Conservation (phyloP, 2,329 filamentous ascomycete species). For the Trichophyton benhamiae region DNA sequence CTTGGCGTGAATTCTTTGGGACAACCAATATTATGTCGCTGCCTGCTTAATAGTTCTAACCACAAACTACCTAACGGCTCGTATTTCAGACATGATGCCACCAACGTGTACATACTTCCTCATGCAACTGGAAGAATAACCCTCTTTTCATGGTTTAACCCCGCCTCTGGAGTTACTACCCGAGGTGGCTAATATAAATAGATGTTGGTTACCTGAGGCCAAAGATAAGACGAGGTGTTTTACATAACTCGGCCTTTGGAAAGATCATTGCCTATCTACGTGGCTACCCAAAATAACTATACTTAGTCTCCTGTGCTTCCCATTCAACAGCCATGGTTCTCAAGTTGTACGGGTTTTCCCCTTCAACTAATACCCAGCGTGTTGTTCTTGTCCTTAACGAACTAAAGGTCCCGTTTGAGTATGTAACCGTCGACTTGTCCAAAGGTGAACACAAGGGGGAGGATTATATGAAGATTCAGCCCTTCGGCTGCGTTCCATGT, state of each 20-base stretch:
- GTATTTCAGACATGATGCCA: not conserved
- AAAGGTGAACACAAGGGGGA: conserved; percentile 9
- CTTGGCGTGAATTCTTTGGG: not conserved
- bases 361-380: conserved; percentile 9
- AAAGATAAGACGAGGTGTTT: not conserved
- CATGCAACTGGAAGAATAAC: not conserved
- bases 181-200: not conserved
- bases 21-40: not conserved
- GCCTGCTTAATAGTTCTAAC: not conserved
- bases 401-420: conserved; percentile 10
- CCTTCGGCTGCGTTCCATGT: conserved; percentile 11
- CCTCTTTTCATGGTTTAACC: not conserved
- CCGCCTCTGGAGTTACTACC: not conserved
- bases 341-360: conserved; percentile 8
- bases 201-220: not conserved
- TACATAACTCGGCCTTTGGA: not conserved
- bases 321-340: conserved; percentile 7
- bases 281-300: not conserved
- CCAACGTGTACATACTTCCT: not conserved
- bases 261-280: not conserved
- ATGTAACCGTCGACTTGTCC: conserved; percentile 5
- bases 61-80: not conserved
- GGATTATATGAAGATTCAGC: conserved; percentile 7
- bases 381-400: conserved; percentile 12
- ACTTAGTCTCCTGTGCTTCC: not conserved